phyloP scores from a whole-genome alignment of 1,284 basidiomycete species.

The Tetrapyrgos nigripes region DNA sequence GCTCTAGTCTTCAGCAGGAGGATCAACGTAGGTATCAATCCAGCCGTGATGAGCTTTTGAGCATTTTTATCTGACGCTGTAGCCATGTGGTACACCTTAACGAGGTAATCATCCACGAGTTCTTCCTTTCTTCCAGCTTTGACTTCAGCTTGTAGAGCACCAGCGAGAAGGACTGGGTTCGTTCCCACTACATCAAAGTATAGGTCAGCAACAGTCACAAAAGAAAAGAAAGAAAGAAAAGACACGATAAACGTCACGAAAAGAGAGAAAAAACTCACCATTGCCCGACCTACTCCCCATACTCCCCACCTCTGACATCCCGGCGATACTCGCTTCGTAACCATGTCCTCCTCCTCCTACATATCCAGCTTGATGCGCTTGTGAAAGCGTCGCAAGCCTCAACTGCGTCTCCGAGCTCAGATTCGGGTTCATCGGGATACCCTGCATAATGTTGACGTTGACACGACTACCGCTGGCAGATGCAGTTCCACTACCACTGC shows the following conservation, averaged over 20 bases:
- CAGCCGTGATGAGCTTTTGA: slow-evolving; percentile 16
- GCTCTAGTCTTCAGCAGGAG: slow-evolving; percentile 16
- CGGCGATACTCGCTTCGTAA: not conserved
- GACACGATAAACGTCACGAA: not conserved
- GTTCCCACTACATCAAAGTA: not conserved
- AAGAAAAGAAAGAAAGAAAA: too few species aligned
- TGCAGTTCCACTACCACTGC: not conserved
- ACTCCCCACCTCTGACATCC: not conserved
- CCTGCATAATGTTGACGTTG: not conserved
- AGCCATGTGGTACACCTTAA: slow-evolving; percentile 14
- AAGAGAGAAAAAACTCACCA: not conserved
- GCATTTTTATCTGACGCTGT: slow-evolving; percentile 12
- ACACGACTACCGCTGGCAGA: not conserved
- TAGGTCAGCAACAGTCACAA: too few species aligned
- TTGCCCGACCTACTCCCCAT: not conserved
- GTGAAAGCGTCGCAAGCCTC: not conserved
- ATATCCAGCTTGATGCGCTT: not conserved
- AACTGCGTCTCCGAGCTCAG: not conserved
- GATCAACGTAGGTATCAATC: slow-evolving; percentile 13
- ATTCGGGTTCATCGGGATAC: not conserved
- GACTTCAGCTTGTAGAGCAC: slow-evolving; percentile 19
- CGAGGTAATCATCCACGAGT: slow-evolving; percentile 13
- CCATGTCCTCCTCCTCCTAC: not conserved
- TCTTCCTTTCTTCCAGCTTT: slow-evolving; percentile 9
- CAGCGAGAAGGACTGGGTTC: slow-evolving; percentile 16